Evolutionary conservation across 805 yeast genomes (phyloP).

Genomic region (Diddensiella transvaalensis): DNA sequence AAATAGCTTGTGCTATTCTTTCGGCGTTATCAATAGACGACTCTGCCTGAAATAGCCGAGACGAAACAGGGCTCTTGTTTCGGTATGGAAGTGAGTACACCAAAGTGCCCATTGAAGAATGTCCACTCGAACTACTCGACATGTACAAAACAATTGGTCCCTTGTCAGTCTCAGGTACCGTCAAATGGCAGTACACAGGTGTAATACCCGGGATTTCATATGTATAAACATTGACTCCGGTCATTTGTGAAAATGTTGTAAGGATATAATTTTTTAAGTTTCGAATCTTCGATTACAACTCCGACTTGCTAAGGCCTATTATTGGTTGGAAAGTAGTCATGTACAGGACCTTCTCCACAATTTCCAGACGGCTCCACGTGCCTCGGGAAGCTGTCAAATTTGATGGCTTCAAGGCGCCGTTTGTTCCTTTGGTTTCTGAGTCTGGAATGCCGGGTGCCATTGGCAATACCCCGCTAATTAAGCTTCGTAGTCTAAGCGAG

Average conservation of each 20-base stretch:
- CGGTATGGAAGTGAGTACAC: conserved; percentile 16
- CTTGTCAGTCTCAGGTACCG: conserved; percentile 10
- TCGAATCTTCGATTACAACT: too few species aligned
- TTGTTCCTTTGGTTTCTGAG: conserved; percentile 62
- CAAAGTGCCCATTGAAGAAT: conserved; percentile 18
- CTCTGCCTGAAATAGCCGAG: conserved; percentile 14
- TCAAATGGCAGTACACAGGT: conserved; percentile 16
- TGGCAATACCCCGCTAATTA: conserved; percentile 88
- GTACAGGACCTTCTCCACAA: neutral
- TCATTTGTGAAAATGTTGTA: too few species aligned
- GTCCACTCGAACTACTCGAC: neutral
- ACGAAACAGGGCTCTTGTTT: conserved; percentile 4
- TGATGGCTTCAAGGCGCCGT: conserved; percentile 36
- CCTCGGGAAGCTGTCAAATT: neutral
- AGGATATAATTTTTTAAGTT: too few species aligned
- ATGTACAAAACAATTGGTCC: conserved; percentile 11
- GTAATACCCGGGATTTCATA: conserved; percentile 8
- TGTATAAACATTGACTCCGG: conserved; percentile 7
- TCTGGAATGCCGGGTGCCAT: conserved; percentile 77
- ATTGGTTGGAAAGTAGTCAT: neutral
- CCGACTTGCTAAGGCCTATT: too few species aligned
- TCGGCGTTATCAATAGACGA: conserved; percentile 19
- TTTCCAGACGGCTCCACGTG: neutral
- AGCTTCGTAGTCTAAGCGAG: conserved; percentile 52
- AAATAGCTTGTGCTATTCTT: conserved; percentile 16